Evolutionary conservation across 176 grass and related monocot species (phyloP).

Genomic region (Typha latifolia): DNA sequence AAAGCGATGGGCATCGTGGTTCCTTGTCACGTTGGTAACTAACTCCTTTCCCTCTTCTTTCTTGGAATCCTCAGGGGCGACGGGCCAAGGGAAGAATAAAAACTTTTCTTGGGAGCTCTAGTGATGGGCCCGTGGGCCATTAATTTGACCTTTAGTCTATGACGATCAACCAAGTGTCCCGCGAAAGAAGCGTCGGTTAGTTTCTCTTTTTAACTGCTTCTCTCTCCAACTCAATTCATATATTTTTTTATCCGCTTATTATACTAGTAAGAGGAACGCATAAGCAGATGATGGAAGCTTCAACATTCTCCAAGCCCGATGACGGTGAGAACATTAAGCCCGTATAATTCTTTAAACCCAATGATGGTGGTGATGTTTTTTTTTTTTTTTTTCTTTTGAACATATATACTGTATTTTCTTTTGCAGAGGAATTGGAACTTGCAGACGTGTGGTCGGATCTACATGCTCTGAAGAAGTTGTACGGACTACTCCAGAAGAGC

Average conservation of each 20-base stretch:
- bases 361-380: background rate
- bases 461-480: conserved; percentile 43
- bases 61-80: no score
- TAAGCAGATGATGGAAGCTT: background rate
- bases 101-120: no score
- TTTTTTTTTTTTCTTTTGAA: no score
- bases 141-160: no score
- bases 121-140: background rate
- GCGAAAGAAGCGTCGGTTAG: background rate
- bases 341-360: no score
- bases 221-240: background rate
- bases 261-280: background rate
- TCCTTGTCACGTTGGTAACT: no score
- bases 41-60: no score
- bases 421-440: conserved; percentile 13
- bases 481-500: conserved; percentile 30
- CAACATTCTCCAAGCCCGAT: background rate
- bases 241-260: background rate
- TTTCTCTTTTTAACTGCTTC: background rate
- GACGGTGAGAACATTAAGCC: background rate
- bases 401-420: no score
- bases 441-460: conserved; percentile 42
- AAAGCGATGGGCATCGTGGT: background rate
- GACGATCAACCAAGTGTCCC: no score
- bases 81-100: no score